Conservation (phyloP, 108 stramenopile genomes). For the Nitzschia palea region DNA sequence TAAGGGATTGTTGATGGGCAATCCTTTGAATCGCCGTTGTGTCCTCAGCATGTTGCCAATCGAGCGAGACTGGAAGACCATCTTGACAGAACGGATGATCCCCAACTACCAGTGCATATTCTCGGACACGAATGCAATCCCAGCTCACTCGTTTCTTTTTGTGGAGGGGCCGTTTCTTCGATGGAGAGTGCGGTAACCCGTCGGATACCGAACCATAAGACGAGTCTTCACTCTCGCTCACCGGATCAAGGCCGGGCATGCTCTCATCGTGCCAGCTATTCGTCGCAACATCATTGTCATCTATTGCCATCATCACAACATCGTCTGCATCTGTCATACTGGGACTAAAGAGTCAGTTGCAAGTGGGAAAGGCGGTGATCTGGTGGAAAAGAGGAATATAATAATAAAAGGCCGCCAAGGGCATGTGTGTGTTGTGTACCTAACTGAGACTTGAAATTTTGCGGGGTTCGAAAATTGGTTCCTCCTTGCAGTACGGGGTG, state of each 20-base stretch:
- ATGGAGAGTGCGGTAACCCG: neutral
- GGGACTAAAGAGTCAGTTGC: no score
- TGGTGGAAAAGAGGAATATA: no score
- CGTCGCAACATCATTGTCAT: neutral
- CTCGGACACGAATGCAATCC: constrained; percentile 43
- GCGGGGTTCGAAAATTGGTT: no score
- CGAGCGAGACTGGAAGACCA: constrained; percentile 54
- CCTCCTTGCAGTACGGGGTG: no score
- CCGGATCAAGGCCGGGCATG: constrained; percentile 6
- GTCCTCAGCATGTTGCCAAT: constrained; percentile 46
- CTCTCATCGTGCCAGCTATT: neutral
- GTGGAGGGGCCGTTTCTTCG: neutral
- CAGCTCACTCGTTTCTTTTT: constrained; percentile 35
- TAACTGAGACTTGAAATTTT: no score
- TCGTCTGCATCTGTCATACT: neutral
- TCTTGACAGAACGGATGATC: constrained; percentile 58
- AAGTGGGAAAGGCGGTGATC: no score
- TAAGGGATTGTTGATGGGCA: constrained; percentile 7
- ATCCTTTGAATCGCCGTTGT: constrained; percentile 1
- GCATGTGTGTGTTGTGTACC: no score
- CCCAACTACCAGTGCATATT: constrained; percentile 45
- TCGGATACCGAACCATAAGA: neutral
- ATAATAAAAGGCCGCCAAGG: no score
- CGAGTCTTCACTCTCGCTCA: constrained; percentile 12
- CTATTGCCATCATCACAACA: constrained; percentile 5